phyloP scores from a whole-genome alignment of 495 filamentous ascomycete species.

The Niebla homalea region DNA sequence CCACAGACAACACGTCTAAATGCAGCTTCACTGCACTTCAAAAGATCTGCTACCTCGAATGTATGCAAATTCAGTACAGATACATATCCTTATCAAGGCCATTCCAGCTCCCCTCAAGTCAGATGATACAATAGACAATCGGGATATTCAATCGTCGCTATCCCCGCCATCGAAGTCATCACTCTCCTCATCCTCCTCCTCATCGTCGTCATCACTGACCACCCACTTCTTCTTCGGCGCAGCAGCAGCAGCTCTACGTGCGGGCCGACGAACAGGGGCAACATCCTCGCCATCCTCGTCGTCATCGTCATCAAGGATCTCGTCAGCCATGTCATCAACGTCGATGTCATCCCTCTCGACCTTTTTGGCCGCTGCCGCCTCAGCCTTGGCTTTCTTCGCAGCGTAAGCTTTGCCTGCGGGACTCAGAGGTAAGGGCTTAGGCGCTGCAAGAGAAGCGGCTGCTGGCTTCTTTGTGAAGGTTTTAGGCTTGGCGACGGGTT shows the following conservation, averaged over 20 bases:
- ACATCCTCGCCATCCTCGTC: conserved; percentile 37
- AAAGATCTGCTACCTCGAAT: too few relatives aligned
- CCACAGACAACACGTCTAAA: too few relatives aligned
- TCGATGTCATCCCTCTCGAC: conserved; percentile 24
- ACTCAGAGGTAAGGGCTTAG: conserved; percentile 42
- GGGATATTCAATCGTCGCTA: conserved; percentile 13
- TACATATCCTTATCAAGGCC: too few relatives aligned
- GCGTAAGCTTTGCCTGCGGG: conserved; percentile 77
- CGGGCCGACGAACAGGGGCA: conserved; percentile 10
- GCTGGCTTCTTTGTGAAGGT: conserved; percentile 25
- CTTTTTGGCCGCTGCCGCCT: conserved; percentile 27
- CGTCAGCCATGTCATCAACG: conserved; percentile 34
- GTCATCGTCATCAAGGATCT: conserved; percentile 31
- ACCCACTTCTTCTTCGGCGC: conserved; percentile 12
- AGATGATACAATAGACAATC: background rate
- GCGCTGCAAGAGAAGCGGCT: conserved; percentile 19
- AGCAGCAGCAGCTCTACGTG: conserved; percentile 13
- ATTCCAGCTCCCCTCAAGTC: background rate
- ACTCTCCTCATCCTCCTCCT: conserved; percentile 14
- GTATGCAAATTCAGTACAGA: too few relatives aligned
- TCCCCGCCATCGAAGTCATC: conserved; percentile 14
- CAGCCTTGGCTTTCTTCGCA: conserved; percentile 51
- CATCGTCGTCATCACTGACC: conserved; percentile 17
- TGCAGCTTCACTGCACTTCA: too few relatives aligned
- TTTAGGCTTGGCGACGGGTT: conserved; percentile 23